A percentile compares a stretch with the other conserved stretches of the same genome.
These are phyloP conservation scores for Wolfiporia cocos DNA, from an alignment of 1,284 basidiomycete genomes.

Conservation along the genomic window DNA sequence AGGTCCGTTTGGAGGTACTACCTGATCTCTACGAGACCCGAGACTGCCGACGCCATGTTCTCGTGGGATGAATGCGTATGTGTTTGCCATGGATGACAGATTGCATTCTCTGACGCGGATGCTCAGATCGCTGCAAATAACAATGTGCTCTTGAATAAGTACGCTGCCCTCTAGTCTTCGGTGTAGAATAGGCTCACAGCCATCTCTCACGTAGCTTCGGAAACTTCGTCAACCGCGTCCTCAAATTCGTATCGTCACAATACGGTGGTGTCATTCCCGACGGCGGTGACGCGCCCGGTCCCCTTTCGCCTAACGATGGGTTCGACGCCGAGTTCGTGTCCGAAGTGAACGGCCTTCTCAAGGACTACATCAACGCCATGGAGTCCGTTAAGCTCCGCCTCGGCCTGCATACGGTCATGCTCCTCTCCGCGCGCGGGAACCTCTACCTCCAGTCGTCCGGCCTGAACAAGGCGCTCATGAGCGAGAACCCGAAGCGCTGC, in stretches of 20 bases:
- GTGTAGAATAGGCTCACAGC: slow-evolving; percentile 3
- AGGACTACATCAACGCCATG: slow-evolving; percentile 85
- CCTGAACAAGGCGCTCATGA: slow-evolving; percentile 88
- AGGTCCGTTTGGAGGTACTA: slow-evolving; percentile 98
- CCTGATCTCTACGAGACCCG: slow-evolving; percentile 88
- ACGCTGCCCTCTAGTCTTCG: slow-evolving; percentile 13
- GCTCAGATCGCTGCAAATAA: slow-evolving; percentile 88
- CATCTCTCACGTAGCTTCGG: slow-evolving; percentile 61
- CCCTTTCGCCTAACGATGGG: slow-evolving; percentile 61
- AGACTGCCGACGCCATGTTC: slow-evolving; percentile 94
- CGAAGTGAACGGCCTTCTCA: slow-evolving; percentile 77
- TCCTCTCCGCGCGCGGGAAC: slow-evolving; percentile 90
- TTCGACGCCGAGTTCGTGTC: slow-evolving; percentile 75
- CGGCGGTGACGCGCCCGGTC: slow-evolving; percentile 60
- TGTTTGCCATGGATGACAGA: slow-evolving; percentile 11
- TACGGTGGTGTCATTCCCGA: slow-evolving; percentile 82
- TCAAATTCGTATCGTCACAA: slow-evolving; percentile 91
- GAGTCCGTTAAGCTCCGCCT: slow-evolving; percentile 88
- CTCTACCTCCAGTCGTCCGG: slow-evolving; percentile 89
- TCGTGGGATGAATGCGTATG: slow-evolving; percentile 93
- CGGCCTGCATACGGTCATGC: slow-evolving; percentile 87
- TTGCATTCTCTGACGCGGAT: neutral
- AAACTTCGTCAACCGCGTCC: slow-evolving; percentile 94
- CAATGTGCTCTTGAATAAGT: slow-evolving; percentile 93
- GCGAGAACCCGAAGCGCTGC: slow-evolving; percentile 78